phyloP scores from a whole-genome alignment of 371 early-diverging fungal genomes.

The Mortierella sp. region DNA sequence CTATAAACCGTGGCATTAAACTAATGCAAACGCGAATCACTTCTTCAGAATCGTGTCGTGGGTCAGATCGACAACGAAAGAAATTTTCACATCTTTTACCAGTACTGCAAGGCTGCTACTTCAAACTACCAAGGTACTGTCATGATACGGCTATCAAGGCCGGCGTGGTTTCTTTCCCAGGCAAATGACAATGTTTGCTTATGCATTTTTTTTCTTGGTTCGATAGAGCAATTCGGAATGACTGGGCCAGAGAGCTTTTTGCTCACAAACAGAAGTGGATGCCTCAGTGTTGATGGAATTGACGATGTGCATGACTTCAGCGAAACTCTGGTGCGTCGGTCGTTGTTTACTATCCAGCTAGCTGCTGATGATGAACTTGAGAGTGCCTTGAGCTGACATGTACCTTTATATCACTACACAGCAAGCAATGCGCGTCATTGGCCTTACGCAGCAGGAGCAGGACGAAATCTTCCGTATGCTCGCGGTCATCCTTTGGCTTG shows the following conservation, averaged over 20 bases:
- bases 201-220: background rate
- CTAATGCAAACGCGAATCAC: background rate
- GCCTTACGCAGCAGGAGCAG: slow-evolving; percentile 77
- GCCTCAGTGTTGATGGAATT: slow-evolving; percentile 85
- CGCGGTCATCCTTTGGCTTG: slow-evolving; percentile 86
- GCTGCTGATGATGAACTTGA: background rate
- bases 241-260: slow-evolving; percentile 85
- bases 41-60: slow-evolving; percentile 88
- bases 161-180: background rate
- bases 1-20: background rate
- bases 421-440: slow-evolving; percentile 86
- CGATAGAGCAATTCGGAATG: slow-evolving; percentile 77
- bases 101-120: slow-evolving; percentile 85
- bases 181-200: background rate
- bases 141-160: too few relatives aligned
- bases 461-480: slow-evolving; percentile 85
- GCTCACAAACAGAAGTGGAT: slow-evolving; percentile 80
- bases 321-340: slow-evolving; percentile 78
- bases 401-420: too few relatives aligned
- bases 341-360: too few relatives aligned
- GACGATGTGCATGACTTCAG: slow-evolving; percentile 80
- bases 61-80: slow-evolving; percentile 95
- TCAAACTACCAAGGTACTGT: slow-evolving; percentile 72
- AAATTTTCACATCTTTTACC: slow-evolving; percentile 99
- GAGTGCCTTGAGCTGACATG: too few relatives aligned